Percentiles rank a stretch among this genome's conserved stretches.
Conservation (phyloP, 306 rosid genomes). For the Quillaja saponaria region DNA sequence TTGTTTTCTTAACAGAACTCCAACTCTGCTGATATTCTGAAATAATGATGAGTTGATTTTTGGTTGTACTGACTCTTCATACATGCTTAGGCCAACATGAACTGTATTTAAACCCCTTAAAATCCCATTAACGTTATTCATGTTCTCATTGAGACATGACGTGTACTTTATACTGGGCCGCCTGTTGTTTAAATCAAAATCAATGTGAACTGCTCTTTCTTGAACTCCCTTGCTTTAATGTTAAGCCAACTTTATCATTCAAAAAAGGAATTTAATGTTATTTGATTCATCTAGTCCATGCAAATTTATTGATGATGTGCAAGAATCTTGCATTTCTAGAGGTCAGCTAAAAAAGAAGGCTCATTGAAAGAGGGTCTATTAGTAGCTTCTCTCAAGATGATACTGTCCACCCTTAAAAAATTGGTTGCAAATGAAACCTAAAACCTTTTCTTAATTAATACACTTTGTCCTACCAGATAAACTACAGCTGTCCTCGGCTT, state of each 20-base stretch:
- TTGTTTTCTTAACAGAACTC: neutral
- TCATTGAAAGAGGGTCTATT: conserved; percentile 31
- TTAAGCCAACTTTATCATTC: conserved; percentile 18
- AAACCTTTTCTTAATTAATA: conserved; percentile 9
- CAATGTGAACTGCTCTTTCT: conserved; percentile 2
- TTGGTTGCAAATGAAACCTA: conserved; percentile 15
- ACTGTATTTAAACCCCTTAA: too few species aligned
- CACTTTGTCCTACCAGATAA: neutral
- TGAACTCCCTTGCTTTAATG: conserved; percentile 21
- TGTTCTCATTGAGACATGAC: too few species aligned
- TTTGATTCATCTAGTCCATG: conserved; percentile 4
- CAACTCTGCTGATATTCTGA: conserved; percentile 1
- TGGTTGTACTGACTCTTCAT: neutral
- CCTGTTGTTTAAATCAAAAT: conserved; percentile 15
- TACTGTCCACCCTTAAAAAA: conserved; percentile 11
- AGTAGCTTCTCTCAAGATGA: conserved; percentile 25
- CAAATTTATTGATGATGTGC: conserved; percentile 13
- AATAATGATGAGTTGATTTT: neutral
- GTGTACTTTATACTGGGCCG: too few species aligned
- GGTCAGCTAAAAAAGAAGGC: conserved; percentile 3
- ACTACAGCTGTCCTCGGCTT: conserved; percentile 7
- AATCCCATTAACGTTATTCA: too few species aligned
- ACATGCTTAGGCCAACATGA: too few species aligned
- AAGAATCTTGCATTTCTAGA: conserved; percentile 17
- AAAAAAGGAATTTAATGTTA: too few species aligned